Evolutionary conservation across 805 yeast genomes (phyloP).

Genomic region (Monosporozyma unispora): DNA sequence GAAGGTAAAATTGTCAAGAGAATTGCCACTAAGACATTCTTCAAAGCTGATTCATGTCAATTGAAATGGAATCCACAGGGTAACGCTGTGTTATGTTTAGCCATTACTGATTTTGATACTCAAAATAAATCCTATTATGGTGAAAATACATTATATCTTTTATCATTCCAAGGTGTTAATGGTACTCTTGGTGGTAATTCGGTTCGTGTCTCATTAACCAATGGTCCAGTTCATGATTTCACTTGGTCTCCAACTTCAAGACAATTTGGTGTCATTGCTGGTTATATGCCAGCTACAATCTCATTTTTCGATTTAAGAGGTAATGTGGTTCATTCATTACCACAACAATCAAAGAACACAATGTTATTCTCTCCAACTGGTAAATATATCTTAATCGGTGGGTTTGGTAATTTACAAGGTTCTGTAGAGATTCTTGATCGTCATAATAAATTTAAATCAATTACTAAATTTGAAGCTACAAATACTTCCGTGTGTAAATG

Average conservation of each 20-base stretch:
- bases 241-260: conserved; percentile 95
- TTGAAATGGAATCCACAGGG: conserved; percentile 93
- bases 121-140: conserved; percentile 94
- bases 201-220: conserved; percentile 74
- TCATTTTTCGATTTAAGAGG: conserved; percentile 94
- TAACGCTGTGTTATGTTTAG: conserved; percentile 85
- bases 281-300: conserved; percentile 95
- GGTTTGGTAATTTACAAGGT: conserved; percentile 97
- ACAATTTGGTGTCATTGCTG: conserved; percentile 95
- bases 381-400: conserved; percentile 83
- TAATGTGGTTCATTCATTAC: conserved; percentile 70
- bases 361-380: conserved; percentile 91
- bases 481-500: conserved; percentile 96
- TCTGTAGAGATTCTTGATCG: conserved; percentile 92
- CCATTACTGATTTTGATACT: conserved; percentile 92
- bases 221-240: conserved; percentile 95
- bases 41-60: conserved; percentile 90
- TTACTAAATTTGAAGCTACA: conserved; percentile 78
- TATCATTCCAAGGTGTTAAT: conserved; percentile 36
- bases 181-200: conserved; percentile 92
- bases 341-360: conserved; percentile 83
- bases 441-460: conserved; percentile 69
- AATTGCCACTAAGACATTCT: conserved; percentile 76
- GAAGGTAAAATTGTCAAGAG: conserved; percentile 47
- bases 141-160: conserved; percentile 81